These are phyloP conservation scores for Byssothecium circinans DNA, from an alignment of 2,329 filamentous ascomycete genomes.

Conservation along the genomic window DNA sequence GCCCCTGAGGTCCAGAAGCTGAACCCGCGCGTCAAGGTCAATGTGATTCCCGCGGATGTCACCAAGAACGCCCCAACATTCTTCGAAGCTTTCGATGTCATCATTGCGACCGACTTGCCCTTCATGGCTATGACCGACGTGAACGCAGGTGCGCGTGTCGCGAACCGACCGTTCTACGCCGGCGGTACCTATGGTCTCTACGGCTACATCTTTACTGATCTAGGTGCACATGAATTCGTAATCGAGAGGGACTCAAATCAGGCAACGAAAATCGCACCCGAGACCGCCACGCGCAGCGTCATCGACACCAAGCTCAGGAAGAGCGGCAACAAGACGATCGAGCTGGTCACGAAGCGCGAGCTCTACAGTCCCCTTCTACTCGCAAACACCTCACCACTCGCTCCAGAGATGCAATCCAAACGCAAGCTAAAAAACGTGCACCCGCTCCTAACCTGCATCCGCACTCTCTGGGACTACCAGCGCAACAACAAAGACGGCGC, in stretches of 20 bases:
- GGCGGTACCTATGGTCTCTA: slow-evolving; percentile 86
- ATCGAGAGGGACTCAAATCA: slow-evolving; percentile 84
- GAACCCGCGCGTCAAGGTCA: slow-evolving; percentile 83
- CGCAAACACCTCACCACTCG: slow-evolving; percentile 76
- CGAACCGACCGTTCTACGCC: slow-evolving; percentile 82
- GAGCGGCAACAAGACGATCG: slow-evolving; percentile 67
- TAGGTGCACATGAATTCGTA: slow-evolving; percentile 87
- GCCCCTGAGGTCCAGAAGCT: slow-evolving; percentile 76
- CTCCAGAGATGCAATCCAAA: slow-evolving; percentile 67
- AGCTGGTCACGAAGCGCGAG: slow-evolving; percentile 90
- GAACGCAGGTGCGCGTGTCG: slow-evolving; percentile 82
- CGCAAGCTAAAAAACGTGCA: slow-evolving; percentile 75
- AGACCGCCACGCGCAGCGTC: slow-evolving; percentile 78
- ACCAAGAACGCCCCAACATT: slow-evolving; percentile 67
- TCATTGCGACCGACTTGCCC: slow-evolving; percentile 87
- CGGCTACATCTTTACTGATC: slow-evolving; percentile 91
- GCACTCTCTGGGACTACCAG: slow-evolving; percentile 88
- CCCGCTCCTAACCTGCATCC: slow-evolving; percentile 79
- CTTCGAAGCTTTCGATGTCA: slow-evolving; percentile 77
- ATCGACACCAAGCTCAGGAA: slow-evolving; percentile 64
- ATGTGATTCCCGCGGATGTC: slow-evolving; percentile 69
- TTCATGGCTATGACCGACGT: slow-evolving; percentile 73
- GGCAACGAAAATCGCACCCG: slow-evolving; percentile 58
- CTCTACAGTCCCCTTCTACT: slow-evolving; percentile 84
- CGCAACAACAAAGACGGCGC: slow-evolving; percentile 47